Percentiles rank a stretch among this genome's conserved stretches.
phyloP scores from a whole-genome alignment of 768 basidiomycete species.

The Lentinula detonsa region DNA sequence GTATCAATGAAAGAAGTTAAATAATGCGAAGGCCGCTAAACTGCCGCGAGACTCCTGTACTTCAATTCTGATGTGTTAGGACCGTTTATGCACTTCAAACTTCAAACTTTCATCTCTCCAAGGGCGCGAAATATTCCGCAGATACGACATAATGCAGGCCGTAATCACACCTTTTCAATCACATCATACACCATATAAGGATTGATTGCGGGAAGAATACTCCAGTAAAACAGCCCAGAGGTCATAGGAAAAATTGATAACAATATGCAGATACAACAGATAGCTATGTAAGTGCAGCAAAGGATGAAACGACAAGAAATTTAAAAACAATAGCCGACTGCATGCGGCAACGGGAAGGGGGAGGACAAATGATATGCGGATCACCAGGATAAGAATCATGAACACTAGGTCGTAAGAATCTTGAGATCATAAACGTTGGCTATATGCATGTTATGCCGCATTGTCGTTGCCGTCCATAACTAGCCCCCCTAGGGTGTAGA shows the following conservation, averaged over 20 bases:
- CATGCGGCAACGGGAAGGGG: neutral
- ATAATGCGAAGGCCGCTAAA: no score
- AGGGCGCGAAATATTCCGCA: no score
- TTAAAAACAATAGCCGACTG: neutral
- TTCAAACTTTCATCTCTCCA: no score
- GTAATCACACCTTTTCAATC: neutral
- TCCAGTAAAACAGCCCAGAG: no score
- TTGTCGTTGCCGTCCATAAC: neutral
- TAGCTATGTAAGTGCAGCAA: neutral
- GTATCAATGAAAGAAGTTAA: neutral
- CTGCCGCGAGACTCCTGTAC: no score
- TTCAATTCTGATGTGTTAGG: no score
- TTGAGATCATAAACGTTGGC: conserved; percentile 2
- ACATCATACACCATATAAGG: neutral
- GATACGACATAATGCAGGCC: no score
- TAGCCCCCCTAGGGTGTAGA: conserved; percentile 1
- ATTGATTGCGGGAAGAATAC: no score
- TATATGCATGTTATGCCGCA: conserved; percentile 4
- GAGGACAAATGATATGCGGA: neutral
- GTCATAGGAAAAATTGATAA: neutral
- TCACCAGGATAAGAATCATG: neutral
- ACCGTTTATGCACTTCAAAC: no score
- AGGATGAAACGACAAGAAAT: neutral
- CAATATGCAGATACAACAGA: neutral
- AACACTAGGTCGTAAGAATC: conserved; percentile 4